phyloP scores from a whole-genome alignment of 2,329 filamentous ascomycete species.

The Fusarium sp. region DNA sequence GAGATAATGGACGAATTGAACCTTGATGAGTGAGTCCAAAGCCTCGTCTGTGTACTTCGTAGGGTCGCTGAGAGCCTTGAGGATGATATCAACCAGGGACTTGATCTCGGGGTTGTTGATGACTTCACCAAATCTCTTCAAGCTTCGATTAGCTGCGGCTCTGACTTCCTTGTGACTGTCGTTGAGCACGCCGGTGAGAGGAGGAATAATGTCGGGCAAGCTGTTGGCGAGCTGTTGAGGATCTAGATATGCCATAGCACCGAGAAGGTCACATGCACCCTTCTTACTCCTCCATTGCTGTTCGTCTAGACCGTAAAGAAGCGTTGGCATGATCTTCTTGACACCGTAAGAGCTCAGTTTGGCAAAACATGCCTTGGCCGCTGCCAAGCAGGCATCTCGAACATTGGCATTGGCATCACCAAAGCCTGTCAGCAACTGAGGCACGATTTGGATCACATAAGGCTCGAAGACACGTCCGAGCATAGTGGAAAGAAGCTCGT shows the following conservation, averaged over 20 bases:
- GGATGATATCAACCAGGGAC: constrained; percentile 86
- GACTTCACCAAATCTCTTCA: constrained; percentile 98
- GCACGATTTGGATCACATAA: constrained; percentile 95
- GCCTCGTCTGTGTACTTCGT: constrained; percentile 98
- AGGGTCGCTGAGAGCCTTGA: constrained; percentile 96
- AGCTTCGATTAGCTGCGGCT: constrained; percentile 88
- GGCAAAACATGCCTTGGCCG: constrained; percentile 93
- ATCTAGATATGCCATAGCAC: constrained; percentile 98
- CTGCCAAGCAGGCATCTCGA: constrained; percentile 90
- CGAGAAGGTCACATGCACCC: constrained; percentile 94
- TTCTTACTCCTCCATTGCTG: constrained; percentile 98
- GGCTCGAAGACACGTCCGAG: constrained; percentile 93
- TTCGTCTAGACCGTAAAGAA: constrained; percentile 92
- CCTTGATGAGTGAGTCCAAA: constrained; percentile 92
- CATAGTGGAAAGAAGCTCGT: constrained; percentile 88
- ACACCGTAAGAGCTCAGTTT: constrained; percentile 95
- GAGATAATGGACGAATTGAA: constrained; percentile 98
- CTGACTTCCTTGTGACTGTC: constrained; percentile 99
- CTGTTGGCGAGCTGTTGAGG: constrained; percentile 93
- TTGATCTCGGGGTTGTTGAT: constrained; percentile 99
- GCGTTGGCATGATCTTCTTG: constrained; percentile 90
- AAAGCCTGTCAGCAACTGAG: constrained; percentile 88
- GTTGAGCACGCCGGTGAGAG: constrained; percentile 91
- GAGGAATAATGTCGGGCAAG: constrained; percentile 95
- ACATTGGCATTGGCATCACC: constrained; percentile 90